A percentile compares a stretch with the other conserved stretches of the same genome.
Evolutionary conservation across 148 eudicot genomes (phyloP).

Genomic region (Diospyros lotus): DNA sequence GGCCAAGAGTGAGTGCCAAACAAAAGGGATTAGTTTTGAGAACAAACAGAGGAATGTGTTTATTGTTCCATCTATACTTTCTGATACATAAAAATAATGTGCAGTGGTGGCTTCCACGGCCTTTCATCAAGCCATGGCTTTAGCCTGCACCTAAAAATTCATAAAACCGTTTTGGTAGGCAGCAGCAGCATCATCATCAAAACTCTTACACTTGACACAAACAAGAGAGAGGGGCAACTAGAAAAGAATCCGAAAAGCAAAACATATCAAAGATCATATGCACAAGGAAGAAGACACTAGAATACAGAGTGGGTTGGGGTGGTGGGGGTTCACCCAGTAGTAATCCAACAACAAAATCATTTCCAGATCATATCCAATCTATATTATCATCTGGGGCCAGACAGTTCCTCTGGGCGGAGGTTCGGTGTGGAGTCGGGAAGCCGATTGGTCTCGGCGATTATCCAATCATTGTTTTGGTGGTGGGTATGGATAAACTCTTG

Average conservation of each 20-base stretch:
- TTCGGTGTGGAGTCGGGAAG: conserved; percentile 43
- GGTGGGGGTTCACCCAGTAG: not conserved
- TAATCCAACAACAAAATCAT: no score
- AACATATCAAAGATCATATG: conserved; percentile 6
- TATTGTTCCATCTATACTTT: no score
- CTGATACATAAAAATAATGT: not conserved
- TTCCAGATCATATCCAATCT: not conserved
- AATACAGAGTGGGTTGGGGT: not conserved
- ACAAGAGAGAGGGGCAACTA: not conserved
- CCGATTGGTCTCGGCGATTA: conserved; percentile 14
- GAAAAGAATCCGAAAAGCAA: not conserved
- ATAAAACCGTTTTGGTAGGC: not conserved
- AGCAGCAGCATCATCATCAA: not conserved
- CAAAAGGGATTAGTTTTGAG: no score
- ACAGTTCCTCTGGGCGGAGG: conserved; percentile 45
- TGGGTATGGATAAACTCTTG: conserved; percentile 30
- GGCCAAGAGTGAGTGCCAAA: no score
- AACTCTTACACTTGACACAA: not conserved
- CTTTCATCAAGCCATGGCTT: not conserved
- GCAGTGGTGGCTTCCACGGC: not conserved
- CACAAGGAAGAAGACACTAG: conserved; percentile 15
- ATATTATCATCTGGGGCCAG: conserved; percentile 46
- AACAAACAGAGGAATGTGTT: no score
- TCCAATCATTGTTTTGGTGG: conserved; percentile 37
- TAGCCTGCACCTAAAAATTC: conserved; percentile 7